Conservation (phyloP, 1,284 basidiomycete species). For the Volvariella surrecta region DNA sequence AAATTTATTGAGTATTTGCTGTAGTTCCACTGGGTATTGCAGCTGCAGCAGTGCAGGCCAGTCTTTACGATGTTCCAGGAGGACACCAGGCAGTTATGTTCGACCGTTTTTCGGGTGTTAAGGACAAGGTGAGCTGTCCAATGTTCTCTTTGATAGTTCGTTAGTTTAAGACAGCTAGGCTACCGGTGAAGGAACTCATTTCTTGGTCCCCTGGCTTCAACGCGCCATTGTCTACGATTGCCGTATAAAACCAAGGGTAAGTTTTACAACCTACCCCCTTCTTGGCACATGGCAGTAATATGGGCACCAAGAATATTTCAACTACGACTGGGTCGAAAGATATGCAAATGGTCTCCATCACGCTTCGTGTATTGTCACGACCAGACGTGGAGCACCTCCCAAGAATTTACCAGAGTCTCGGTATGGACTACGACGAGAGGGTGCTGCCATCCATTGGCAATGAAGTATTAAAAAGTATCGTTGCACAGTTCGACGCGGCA, state of each 20-base stretch:
- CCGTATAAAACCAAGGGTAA: constrained; percentile 89
- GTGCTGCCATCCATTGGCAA: constrained; percentile 93
- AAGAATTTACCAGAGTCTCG: constrained; percentile 93
- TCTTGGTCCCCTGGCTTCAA: constrained; percentile 93
- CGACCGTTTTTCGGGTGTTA: constrained; percentile 93
- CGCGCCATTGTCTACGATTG: constrained; percentile 97
- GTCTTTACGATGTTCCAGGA: constrained; percentile 90
- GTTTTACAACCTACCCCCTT: constrained; percentile 16
- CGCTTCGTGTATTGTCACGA: constrained; percentile 90
- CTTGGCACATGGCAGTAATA: constrained; percentile 6
- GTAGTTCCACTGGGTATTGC: constrained; percentile 74
- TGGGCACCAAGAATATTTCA: constrained; percentile 73
- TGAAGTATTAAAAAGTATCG: constrained; percentile 96
- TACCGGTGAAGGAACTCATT: constrained; percentile 92
- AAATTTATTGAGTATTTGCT: constrained; percentile 1
- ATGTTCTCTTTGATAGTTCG: background rate
- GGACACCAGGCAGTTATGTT: constrained; percentile 98
- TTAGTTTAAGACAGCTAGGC: constrained; percentile 39
- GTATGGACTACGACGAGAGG: constrained; percentile 96
- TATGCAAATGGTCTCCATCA: constrained; percentile 96
- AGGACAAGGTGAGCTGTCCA: constrained; percentile 49
- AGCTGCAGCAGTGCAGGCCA: constrained; percentile 59
- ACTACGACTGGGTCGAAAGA: constrained; percentile 96
- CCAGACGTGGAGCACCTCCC: constrained; percentile 87
- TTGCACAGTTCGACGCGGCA: constrained; percentile 98